A percentile compares a stretch with the other conserved stretches of the same genome.
phyloP scores from a whole-genome alignment of 371 early-diverging fungal species.

The Actinomucor elegans region DNA sequence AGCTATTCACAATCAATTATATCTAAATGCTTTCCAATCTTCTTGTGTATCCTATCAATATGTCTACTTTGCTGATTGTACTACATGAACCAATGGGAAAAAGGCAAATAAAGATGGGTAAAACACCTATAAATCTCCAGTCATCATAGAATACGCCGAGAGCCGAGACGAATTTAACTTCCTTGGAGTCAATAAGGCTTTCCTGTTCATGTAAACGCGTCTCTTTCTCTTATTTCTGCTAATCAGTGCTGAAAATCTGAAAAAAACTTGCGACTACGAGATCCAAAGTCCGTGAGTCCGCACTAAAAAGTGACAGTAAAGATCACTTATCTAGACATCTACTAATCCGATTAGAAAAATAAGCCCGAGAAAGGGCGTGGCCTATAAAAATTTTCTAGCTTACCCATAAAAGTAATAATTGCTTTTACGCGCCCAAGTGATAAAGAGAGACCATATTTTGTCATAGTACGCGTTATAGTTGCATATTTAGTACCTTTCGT shows the following conservation, averaged over 20 bases:
- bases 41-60: background rate
- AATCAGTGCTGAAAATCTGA: conserved; percentile 1
- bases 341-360: background rate
- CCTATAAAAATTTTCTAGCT: no score
- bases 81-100: conserved; percentile 9
- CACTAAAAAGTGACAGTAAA: background rate
- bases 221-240: background rate
- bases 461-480: no score
- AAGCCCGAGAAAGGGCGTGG: background rate
- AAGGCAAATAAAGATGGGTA: conserved; percentile 9
- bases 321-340: background rate
- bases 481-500: no score
- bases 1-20: conserved; percentile 1
- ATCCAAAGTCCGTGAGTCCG: conserved; percentile 3
- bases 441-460: no score
- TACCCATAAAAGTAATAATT: no score
- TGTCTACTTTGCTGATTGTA: background rate
- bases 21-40: background rate
- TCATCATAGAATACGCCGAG: no score
- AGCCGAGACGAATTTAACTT: background rate
- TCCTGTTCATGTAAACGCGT: background rate
- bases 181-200: background rate
- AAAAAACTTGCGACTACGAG: background rate
- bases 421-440: no score
- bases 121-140: no score